Conservation (phyloP, 192 early-diverging fungal genomes). For the Umbelopsis ramanniana region DNA sequence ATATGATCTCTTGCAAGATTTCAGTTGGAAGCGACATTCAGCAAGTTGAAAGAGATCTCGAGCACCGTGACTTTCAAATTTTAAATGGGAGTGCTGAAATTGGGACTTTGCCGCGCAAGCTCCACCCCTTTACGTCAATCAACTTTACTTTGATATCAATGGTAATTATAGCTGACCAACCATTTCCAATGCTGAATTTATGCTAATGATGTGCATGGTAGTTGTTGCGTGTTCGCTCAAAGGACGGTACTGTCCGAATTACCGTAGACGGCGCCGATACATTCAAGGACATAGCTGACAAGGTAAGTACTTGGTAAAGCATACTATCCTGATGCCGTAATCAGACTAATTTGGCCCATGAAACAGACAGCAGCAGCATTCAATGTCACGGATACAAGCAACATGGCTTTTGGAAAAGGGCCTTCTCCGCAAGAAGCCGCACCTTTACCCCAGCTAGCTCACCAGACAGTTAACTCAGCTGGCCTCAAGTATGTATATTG, state of each 20-base stretch:
- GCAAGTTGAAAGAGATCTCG: not conserved
- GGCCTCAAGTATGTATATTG: constrained; percentile 42
- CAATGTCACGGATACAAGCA: constrained; percentile 44
- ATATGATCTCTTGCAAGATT: not conserved
- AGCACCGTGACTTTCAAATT: not conserved
- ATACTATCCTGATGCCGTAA: not conserved
- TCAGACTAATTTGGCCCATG: constrained; percentile 5
- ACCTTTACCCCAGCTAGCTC: constrained; percentile 35
- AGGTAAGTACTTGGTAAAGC: constrained; percentile 46
- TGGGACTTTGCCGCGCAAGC: not conserved
- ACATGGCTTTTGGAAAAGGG: constrained; percentile 47
- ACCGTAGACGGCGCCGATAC: constrained; percentile 60
- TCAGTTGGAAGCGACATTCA: not conserved
- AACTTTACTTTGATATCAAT: not conserved
- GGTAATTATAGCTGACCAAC: not conserved
- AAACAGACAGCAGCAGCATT: constrained; percentile 49
- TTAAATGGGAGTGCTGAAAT: not conserved
- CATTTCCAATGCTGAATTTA: not conserved
- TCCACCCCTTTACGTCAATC: not conserved
- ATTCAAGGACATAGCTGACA: constrained; percentile 51
- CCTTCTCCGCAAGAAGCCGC: constrained; percentile 40
- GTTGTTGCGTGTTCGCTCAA: constrained; percentile 73
- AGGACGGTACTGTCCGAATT: constrained; percentile 70
- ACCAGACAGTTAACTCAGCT: constrained; percentile 39
- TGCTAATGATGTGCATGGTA: constrained; percentile 13